Conservation (phyloP, 768 basidiomycete genomes). For the Favolaschia claudopus region DNA sequence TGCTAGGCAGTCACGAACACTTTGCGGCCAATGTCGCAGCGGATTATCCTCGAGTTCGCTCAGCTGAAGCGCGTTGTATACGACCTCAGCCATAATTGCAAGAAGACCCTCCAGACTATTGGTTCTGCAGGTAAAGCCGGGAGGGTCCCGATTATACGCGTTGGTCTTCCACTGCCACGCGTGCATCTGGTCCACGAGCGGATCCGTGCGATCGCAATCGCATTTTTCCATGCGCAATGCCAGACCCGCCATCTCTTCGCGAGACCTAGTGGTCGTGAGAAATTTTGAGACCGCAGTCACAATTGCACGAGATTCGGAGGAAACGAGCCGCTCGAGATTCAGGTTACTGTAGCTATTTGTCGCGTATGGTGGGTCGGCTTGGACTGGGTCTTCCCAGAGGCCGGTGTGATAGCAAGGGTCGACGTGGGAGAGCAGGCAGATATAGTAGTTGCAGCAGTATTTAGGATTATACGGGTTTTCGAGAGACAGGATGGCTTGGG, state of each 20-base stretch:
- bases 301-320: constrained; percentile 3
- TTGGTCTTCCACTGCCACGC: constrained; percentile 11
- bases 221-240: constrained; percentile 17
- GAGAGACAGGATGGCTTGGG: constrained; percentile 15
- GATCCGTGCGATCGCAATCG: constrained; percentile 17
- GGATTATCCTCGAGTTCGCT: neutral
- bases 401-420: neutral
- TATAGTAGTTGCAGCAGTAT: constrained; percentile 23
- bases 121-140: constrained; percentile 4
- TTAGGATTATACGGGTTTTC: constrained; percentile 1
- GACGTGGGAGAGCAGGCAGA: constrained; percentile 15
- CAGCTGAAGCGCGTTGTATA: constrained; percentile 14
- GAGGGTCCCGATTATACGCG: constrained; percentile 12
- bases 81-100: constrained; percentile 9
- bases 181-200: constrained; percentile 15
- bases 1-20: constrained; percentile 6
- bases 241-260: constrained; percentile 15
- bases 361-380: constrained; percentile 11
- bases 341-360: no score
- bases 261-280: constrained; percentile 10
- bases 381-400: constrained; percentile 21
- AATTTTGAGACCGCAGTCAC: constrained; percentile 8
- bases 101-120: constrained; percentile 10
- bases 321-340: neutral
- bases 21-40: constrained; percentile 13